Base-by-base conservation (phyloP, 768 basidiomycete genomes). In the Clitopilus hobsonii region DNA sequence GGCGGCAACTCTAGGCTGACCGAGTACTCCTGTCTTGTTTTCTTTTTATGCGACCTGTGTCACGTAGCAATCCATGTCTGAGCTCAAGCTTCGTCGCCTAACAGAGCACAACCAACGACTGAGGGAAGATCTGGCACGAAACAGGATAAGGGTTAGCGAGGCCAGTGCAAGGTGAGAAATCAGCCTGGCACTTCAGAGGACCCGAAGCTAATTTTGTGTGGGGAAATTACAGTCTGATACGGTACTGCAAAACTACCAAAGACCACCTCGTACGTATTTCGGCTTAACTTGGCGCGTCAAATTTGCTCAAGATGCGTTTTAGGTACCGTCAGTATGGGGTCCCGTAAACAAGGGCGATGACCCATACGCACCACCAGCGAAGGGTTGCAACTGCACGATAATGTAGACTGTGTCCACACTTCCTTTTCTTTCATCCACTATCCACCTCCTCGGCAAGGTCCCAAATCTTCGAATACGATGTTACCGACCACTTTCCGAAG, bases 251-350 rank as follows among this genome's bases (percentile, higher is more conserved):
- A 73, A 87, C 86, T 38, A 97, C 94, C 23, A 91, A 90, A 67
- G 95, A 97, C 69, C 86, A 88, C 61, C 79, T 94, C 58, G 90
- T 92, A 68, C 65, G 88, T 80, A n/a, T 49, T 30, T 32, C 22
- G 36, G 10, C 11, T 6, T n/a, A 14, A 45, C n/a, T 52, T 55
- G 52, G 52, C 45, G 54, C 55, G 45, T n/a, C 38, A 25, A 52
- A n/a, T n/a, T n/a, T n/a, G 30, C 18, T 56, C 53, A 28, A 53
- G 51, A 28, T 52, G 22, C 62, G 20, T 38, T 53, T 62, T 65
- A 94, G 91, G 84, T 94, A 51, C 94, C 94, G 14, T 92, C 89
- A 28, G 89, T 98, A 52, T 98, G 95, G 95, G 95, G 95, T 18
- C 87, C 90, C 14, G 82, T 94, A 26, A 84, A 82, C 63, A 93